Evolutionary conservation across 108 stramenopile genomes (phyloP).

Genomic region (Skeletonema grethae): DNA sequence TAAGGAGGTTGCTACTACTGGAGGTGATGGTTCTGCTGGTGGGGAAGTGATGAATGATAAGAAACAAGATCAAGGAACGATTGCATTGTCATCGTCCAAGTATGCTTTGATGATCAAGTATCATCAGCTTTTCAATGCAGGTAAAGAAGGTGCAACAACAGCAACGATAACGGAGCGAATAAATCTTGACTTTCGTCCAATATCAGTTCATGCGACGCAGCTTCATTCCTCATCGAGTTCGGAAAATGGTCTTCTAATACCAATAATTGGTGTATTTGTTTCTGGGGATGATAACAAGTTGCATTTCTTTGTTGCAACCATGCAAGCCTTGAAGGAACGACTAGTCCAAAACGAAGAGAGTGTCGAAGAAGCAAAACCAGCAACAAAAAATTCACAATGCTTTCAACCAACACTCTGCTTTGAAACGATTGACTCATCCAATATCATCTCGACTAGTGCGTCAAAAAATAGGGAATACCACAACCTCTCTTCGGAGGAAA

Average conservation of each 20-base stretch:
- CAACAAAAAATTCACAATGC: background rate
- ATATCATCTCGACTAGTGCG: background rate
- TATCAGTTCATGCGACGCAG: conserved; percentile 33
- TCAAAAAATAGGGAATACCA: background rate
- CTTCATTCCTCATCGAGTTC: conserved; percentile 4
- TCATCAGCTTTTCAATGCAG: background rate
- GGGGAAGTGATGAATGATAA: background rate
- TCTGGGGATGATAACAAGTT: conserved; percentile 34
- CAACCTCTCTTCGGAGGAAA: background rate
- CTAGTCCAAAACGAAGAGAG: background rate
- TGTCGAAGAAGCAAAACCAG: background rate
- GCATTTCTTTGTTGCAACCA: conserved; percentile 25
- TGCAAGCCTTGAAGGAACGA: conserved; percentile 6
- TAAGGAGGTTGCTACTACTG: no score
- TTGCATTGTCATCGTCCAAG: background rate
- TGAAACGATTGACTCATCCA: background rate
- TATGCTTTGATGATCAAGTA: conserved; percentile 20
- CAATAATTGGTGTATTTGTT: conserved; percentile 38
- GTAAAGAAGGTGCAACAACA: background rate
- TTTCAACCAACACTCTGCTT: background rate
- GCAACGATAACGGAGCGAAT: conserved; percentile 21
- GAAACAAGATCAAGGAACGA: background rate
- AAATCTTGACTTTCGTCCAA: conserved; percentile 28
- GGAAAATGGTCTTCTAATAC: background rate
- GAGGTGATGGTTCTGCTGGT: background rate